Percentiles rank a stretch among this genome's conserved stretches.
Evolutionary conservation across 495 filamentous ascomycete species (phyloP).

Genomic region (Copromyces sp.): DNA sequence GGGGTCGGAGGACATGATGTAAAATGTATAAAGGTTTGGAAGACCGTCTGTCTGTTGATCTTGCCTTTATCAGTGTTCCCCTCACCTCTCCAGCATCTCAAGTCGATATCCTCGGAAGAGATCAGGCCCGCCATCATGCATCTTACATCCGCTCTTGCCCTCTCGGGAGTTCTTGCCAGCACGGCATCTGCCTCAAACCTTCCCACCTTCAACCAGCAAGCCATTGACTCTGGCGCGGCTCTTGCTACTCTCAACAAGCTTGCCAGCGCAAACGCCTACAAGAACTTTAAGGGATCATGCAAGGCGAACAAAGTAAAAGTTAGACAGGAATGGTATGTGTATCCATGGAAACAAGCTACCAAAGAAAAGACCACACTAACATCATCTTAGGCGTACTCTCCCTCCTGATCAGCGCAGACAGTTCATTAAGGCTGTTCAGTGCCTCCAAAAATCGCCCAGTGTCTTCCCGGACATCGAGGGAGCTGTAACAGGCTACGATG

Average conservation of each 20-base stretch:
- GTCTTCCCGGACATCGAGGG: constrained; percentile 1
- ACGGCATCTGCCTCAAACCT: constrained; percentile 4
- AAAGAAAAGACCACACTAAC: neutral
- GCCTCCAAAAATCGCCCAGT: constrained; percentile 47
- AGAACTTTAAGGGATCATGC: constrained; percentile 9
- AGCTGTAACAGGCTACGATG: neutral
- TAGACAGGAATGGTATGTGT: constrained; percentile 17
- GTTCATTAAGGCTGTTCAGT: constrained; percentile 57
- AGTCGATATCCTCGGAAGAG: neutral
- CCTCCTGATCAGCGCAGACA: constrained; percentile 35
- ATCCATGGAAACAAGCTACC: neutral
- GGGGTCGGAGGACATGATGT: neutral
- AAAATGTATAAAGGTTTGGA: neutral
- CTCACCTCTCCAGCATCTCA: neutral
- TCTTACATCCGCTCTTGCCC: neutral
- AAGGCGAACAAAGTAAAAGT: constrained; percentile 15
- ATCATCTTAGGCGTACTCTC: constrained; percentile 34
- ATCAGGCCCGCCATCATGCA: neutral
- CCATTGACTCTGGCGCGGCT: constrained; percentile 16
- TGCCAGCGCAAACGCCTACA: constrained; percentile 9
- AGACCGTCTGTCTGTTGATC: neutral
- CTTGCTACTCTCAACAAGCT: constrained; percentile 14
- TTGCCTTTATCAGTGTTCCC: neutral
- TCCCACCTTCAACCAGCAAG: constrained; percentile 12
- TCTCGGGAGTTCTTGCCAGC: constrained; percentile 1